Conservation (phyloP, 306 rosid genomes). For the Rubus idaeus region DNA sequence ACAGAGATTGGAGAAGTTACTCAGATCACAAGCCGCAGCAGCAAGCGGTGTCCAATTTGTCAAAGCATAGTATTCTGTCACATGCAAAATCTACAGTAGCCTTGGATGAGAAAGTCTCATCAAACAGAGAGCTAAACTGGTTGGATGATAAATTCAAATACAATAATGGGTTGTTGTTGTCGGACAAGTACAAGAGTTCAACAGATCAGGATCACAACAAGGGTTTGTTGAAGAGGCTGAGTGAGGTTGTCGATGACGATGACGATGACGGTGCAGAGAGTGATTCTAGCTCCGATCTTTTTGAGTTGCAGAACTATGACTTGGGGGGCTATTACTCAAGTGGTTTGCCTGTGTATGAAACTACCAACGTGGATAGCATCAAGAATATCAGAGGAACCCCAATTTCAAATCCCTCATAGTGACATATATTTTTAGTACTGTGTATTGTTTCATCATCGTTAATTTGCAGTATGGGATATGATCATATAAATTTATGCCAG, state of each 20-base stretch:
- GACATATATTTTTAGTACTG: not conserved
- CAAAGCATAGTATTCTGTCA: slow-evolving; percentile 23
- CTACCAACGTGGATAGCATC: slow-evolving; percentile 88
- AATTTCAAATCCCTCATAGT: slow-evolving; percentile 61
- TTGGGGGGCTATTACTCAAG: slow-evolving; percentile 74
- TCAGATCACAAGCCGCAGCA: slow-evolving; percentile 50
- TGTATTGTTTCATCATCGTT: not conserved
- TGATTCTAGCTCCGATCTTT: slow-evolving; percentile 96
- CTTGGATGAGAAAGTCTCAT: slow-evolving; percentile 40
- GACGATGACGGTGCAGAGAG: slow-evolving; percentile 86
- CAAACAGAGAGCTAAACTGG: slow-evolving; percentile 41
- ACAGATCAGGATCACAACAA: slow-evolving; percentile 33
- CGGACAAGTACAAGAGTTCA: slow-evolving; percentile 50
- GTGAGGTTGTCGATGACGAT: slow-evolving; percentile 28
- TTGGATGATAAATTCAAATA: slow-evolving; percentile 38
- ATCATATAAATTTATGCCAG: not conserved
- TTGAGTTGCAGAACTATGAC: slow-evolving; percentile 92
- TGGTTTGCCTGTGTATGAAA: slow-evolving; percentile 93
- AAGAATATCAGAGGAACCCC: slow-evolving; percentile 64
- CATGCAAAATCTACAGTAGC: slow-evolving; percentile 31
- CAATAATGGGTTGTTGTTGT: slow-evolving; percentile 29
- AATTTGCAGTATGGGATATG: not conserved
- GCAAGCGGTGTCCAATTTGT: slow-evolving; percentile 34
- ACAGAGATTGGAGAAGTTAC: slow-evolving; percentile 59
- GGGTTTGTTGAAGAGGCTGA: slow-evolving; percentile 34